A percentile compares a stretch with the other conserved stretches of the same genome.
These are phyloP conservation scores for Antrodiella citrinella DNA, from an alignment of 768 basidiomycete species.

Conservation along the genomic window DNA sequence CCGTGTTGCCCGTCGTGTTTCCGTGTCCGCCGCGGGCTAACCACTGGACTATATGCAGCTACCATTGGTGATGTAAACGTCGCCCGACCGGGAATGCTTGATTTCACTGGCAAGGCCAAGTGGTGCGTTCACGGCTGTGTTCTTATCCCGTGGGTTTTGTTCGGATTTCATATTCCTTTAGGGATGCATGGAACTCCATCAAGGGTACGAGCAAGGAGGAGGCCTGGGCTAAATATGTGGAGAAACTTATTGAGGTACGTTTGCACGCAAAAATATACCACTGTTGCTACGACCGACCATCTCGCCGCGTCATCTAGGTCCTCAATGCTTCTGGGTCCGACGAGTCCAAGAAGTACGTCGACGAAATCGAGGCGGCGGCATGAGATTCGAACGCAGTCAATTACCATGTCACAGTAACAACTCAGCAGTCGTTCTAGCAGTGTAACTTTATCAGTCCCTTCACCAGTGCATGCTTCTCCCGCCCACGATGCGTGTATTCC, in stretches of 20 bases:
- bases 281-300: not conserved
- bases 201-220: conserved; percentile 70
- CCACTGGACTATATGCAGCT: conserved; percentile 31
- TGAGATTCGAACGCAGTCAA: conserved; percentile 12
- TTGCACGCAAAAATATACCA: not conserved
- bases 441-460: not conserved
- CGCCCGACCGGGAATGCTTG: conserved; percentile 62
- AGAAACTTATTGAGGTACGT: conserved; percentile 59
- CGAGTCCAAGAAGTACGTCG: conserved; percentile 46
- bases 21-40: conserved; percentile 2
- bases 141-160: conserved; percentile 60
- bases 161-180: conserved; percentile 47
- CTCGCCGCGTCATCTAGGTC: conserved; percentile 33
- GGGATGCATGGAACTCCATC: conserved; percentile 80
- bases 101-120: conserved; percentile 86
- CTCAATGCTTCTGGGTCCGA: conserved; percentile 44
- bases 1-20: conserved; percentile 5
- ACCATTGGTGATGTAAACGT: conserved; percentile 68
- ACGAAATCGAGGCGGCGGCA: conserved; percentile 53
- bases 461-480: not conserved
- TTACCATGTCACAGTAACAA: not conserved
- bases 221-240: conserved; percentile 67
- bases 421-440: not conserved
- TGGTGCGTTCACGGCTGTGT: conserved; percentile 43
- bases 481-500: not conserved